phyloP scores from a whole-genome alignment of 2,329 filamentous ascomycete genomes.

The Calonectria pseudoreteaudii region DNA sequence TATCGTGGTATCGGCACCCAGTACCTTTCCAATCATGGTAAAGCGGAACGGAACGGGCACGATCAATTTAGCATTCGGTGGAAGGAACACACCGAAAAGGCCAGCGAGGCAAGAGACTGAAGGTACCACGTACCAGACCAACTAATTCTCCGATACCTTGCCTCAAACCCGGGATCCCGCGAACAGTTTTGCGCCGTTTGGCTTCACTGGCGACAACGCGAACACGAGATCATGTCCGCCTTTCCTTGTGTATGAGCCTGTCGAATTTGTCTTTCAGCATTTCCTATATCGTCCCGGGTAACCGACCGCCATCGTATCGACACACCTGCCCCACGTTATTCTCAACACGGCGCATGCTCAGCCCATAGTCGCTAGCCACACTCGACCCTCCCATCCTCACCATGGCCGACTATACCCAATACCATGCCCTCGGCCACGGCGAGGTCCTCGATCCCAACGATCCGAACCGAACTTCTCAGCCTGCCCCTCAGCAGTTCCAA shows the following conservation, averaged over 20 bases:
- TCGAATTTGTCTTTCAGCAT: slow-evolving; percentile 33
- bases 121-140: slow-evolving; percentile 17
- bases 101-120: slow-evolving; percentile 43
- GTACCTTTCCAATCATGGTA: slow-evolving; percentile 41
- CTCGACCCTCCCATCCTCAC: slow-evolving; percentile 36
- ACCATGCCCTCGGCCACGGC: slow-evolving; percentile 68
- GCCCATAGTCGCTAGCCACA: slow-evolving; percentile 41
- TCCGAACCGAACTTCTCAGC: slow-evolving; percentile 62
- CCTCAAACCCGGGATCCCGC: slow-evolving; percentile 25
- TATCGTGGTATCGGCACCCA: not conserved
- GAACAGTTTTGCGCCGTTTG: slow-evolving; percentile 16
- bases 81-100: slow-evolving; percentile 43
- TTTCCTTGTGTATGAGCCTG: slow-evolving; percentile 38
- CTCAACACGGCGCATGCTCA: slow-evolving; percentile 43
- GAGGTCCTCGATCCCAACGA: slow-evolving; percentile 67
- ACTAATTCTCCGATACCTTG: slow-evolving; percentile 13
- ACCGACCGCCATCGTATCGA: slow-evolving; percentile 23
- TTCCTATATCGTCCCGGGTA: slow-evolving; percentile 8
- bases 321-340: slow-evolving; percentile 42
- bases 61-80: slow-evolving; percentile 37
- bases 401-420: slow-evolving; percentile 69
- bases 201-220: slow-evolving; percentile 27
- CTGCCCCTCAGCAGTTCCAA: slow-evolving; percentile 66
- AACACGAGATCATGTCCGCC: slow-evolving; percentile 36
- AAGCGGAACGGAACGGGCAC: slow-evolving; percentile 38